These are phyloP conservation scores for Gossypium mustelinum DNA, from an alignment of 345 rosid species.

Conservation along the genomic window DNA sequence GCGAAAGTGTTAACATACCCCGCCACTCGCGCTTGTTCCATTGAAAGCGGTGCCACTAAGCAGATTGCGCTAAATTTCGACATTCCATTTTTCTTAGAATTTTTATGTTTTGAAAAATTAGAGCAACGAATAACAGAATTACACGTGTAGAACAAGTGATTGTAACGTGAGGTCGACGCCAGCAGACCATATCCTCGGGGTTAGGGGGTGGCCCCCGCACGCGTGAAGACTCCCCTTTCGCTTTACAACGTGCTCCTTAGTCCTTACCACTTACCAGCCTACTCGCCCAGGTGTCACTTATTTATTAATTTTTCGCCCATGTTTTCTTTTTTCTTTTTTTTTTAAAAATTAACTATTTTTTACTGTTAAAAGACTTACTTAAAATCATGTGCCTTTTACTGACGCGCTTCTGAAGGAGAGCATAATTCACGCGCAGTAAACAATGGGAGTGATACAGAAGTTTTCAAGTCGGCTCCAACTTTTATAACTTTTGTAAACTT, in stretches of 20 bases:
- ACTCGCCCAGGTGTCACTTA: constrained; percentile 14
- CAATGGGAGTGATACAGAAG: not conserved
- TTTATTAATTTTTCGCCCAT: not conserved
- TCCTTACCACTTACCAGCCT: constrained; percentile 16
- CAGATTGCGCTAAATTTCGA: not conserved
- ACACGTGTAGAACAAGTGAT: constrained; percentile 1
- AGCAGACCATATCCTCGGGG: constrained; percentile 25
- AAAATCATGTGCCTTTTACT: not conserved
- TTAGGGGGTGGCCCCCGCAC: constrained; percentile 25
- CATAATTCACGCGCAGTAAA: not conserved
- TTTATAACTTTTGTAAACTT: not conserved
- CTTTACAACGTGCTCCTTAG: constrained; percentile 28
- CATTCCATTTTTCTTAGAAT: not conserved
- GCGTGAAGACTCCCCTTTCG: constrained; percentile 24
- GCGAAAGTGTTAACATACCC: constrained; percentile 35
- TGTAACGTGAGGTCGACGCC: constrained; percentile 36
- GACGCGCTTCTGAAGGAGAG: not conserved
- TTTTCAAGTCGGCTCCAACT: no score
- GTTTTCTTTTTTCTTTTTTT: not conserved
- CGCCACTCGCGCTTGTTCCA: constrained; percentile 43
- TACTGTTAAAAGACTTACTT: not conserved
- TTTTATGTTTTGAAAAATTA: no score
- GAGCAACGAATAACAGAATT: not conserved
- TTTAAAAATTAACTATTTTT: not conserved
- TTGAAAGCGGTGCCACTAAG: constrained; percentile 27